These are phyloP conservation scores for Kwoniella europaea DNA, from an alignment of 768 basidiomycete genomes.

Conservation along the genomic window DNA sequence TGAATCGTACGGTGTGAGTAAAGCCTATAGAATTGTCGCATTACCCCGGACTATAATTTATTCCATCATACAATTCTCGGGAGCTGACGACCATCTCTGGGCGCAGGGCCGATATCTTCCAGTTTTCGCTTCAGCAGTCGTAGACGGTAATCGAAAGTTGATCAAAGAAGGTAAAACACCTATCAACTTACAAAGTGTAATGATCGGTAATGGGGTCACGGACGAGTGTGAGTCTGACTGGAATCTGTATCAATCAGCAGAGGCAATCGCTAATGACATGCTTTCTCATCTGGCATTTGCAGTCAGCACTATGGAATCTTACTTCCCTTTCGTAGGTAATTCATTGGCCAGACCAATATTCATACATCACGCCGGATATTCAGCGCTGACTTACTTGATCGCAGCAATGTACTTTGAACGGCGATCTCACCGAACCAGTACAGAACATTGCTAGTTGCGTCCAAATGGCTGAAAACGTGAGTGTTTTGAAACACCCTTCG, in stretches of 20 bases:
- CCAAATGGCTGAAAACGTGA: conserved; percentile 50
- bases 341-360: not conserved
- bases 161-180: conserved; percentile 63
- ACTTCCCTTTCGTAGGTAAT: conserved; percentile 47
- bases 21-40: too few species aligned
- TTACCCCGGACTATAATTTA: not conserved
- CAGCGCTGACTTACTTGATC: not conserved
- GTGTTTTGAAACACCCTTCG: conserved; percentile 8
- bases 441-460: conserved; percentile 50
- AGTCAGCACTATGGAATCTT: conserved; percentile 45
- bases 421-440: conserved; percentile 43
- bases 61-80: not conserved
- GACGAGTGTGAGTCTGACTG: conserved; percentile 39
- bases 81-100: not conserved
- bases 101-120: conserved; percentile 56
- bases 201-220: conserved; percentile 68
- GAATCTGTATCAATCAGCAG: not conserved
- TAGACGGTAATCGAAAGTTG: conserved; percentile 70
- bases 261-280: not conserved
- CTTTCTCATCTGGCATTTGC: not conserved
- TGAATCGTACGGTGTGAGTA: conserved; percentile 71
- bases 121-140: conserved; percentile 73
- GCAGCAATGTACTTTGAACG: conserved; percentile 50
- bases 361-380: too few species aligned
- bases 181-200: conserved; percentile 72